Evolutionary conservation across 495 filamentous ascomycete genomes (phyloP).

Genomic region (Chaetomium fimeti): DNA sequence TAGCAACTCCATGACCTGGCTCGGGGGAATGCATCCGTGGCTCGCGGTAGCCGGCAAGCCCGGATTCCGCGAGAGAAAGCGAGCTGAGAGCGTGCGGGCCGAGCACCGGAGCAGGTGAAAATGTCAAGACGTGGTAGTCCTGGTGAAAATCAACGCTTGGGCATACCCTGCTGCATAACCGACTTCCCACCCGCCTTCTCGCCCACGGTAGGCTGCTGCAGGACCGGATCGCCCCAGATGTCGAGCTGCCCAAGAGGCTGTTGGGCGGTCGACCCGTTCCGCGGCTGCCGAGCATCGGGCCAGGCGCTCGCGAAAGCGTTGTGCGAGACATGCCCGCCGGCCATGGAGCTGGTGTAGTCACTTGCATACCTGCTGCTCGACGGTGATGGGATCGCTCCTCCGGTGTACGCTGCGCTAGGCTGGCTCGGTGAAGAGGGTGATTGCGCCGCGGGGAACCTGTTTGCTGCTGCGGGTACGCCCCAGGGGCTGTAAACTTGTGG

Average conservation of each 20-base stretch:
- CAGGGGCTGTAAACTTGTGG: constrained; percentile 35
- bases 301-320: constrained; percentile 18
- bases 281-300: constrained; percentile 19
- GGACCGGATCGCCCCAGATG: neutral
- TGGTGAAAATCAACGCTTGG: constrained; percentile 17
- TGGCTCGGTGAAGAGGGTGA: constrained; percentile 9
- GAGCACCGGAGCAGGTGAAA: neutral
- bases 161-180: constrained; percentile 15
- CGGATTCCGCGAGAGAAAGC: neutral
- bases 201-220: neutral
- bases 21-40: neutral
- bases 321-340: constrained; percentile 17
- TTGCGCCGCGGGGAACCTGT: constrained; percentile 14
- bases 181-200: neutral
- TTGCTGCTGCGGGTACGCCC: constrained; percentile 26
- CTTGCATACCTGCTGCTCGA: constrained; percentile 2
- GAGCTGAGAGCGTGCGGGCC: neutral
- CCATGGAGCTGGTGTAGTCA: constrained; percentile 12
- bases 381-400: constrained; percentile 8
- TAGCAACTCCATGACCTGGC: neutral
- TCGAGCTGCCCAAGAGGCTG: neutral
- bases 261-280: neutral
- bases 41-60: too few relatives aligned
- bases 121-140: neutral
- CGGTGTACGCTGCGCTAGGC: neutral